These are phyloP conservation scores for Jamesozyma gamospora DNA, from an alignment of 805 yeast species.

Conservation along the genomic window DNA sequence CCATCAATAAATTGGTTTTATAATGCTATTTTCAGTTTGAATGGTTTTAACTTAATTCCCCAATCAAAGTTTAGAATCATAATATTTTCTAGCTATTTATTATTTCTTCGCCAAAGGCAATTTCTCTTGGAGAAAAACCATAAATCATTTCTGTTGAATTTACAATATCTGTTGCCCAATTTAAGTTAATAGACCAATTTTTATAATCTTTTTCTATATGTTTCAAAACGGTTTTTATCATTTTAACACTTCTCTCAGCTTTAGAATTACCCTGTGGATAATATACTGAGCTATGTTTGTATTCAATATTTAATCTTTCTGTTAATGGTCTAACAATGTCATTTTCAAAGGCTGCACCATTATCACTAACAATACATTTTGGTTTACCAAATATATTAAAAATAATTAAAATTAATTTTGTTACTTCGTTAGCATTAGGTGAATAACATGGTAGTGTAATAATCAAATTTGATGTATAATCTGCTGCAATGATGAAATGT, in stretches of 20 bases:
- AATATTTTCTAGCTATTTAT: background rate
- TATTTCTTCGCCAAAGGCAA: background rate
- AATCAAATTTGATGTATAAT: conserved; percentile 1
- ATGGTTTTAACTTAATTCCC: no score
- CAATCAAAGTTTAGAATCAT: no score
- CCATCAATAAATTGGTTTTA: no score
- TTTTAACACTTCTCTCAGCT: background rate
- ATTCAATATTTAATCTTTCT: background rate
- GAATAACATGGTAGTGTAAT: background rate
- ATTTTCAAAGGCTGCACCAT: background rate
- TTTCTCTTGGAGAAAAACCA: background rate
- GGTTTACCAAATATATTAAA: background rate
- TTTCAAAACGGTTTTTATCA: background rate
- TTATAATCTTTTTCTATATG: background rate
- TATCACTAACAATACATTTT: background rate
- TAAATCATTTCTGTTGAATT: background rate
- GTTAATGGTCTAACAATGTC: background rate
- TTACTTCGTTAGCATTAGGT: background rate
- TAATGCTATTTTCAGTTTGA: no score
- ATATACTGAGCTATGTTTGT: background rate
- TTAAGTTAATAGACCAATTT: background rate
- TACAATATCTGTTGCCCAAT: background rate
- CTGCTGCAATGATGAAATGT: conserved; percentile 1
- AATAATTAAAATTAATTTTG: background rate
- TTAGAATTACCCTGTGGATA: background rate